Base-by-base conservation (phyloP, 2,329 filamentous ascomycete genomes). In the Samsoniella hepiali region DNA sequence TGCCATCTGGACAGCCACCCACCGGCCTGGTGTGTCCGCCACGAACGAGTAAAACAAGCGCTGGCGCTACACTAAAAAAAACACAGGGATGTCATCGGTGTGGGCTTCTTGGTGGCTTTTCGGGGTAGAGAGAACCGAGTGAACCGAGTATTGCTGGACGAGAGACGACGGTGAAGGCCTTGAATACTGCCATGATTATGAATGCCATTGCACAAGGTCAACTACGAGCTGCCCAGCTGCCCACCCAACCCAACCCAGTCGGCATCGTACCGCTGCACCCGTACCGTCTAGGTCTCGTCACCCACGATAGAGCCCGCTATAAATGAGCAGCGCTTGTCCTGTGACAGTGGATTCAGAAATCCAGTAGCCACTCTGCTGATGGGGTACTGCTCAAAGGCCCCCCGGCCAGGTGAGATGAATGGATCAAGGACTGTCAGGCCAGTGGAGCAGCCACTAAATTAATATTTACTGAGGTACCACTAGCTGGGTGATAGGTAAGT, bases 391-490 rank as follows among this genome's bases (percentile, higher is more conserved):
- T 53, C 29, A 36, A 22, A 29, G 22, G 22, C 22, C 49, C 49
- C 32, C 40, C 27, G 13, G 34, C 44, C 42, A 40, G 31, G 57
- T 50, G 45, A 59, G 57, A 50, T 59, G 57, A 40, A 59, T 59
- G 44, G 57, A 59, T 59, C 56, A 58, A 50, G 44, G 22, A 50
- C 29, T 29, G 42, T 58, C 29, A 58, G 29, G 42, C 40, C 15
- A 27, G 55, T 58, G 55, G 55, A 58, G 55, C 15, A 57, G 27
- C 27, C 45, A 49, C 27, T 31, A 49, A 49, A 15, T 3, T 40
- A 40, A 40, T 22, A 22, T 22, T 22, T 22, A 22, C 22, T 22
- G 22, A 22, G 22, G 22, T 22, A 22, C 22, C 22, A 22, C 22
- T 22, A 22, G 22, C 22, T 22, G 22, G 22, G 22, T 22, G 22